Conservation (phyloP, 208 protist genomes). For the Trypanosoma platydactyli region DNA sequence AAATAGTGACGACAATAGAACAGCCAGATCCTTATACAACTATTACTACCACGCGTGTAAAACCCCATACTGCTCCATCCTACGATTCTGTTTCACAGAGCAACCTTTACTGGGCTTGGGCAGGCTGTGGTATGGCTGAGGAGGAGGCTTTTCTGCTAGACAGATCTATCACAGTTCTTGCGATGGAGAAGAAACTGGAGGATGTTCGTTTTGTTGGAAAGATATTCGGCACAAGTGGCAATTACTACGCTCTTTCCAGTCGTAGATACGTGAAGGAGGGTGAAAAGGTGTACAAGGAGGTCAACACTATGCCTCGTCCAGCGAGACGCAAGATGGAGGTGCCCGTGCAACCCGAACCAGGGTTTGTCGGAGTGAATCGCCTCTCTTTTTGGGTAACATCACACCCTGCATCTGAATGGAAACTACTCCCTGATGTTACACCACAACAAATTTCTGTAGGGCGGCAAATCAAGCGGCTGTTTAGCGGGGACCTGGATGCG, state of each 20-base stretch:
- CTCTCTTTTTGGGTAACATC: conserved; percentile 92
- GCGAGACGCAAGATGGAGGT: conserved; percentile 81
- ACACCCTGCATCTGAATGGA: conserved; percentile 72
- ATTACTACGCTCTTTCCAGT: conserved; percentile 88
- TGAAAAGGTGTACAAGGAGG: conserved; percentile 84
- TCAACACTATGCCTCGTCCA: conserved; percentile 88
- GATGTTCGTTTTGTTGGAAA: conserved; percentile 91
- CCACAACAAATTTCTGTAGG: conserved; percentile 92
- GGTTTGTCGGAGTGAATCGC: conserved; percentile 84
- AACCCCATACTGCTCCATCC: conserved; percentile 73
- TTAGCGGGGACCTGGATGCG: conserved; percentile 90
- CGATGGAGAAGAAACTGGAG: conserved; percentile 81
- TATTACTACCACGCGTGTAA: conserved; percentile 85
- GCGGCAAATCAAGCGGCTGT: conserved; percentile 82
- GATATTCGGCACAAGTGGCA: conserved; percentile 77
- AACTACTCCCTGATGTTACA: conserved; percentile 90
- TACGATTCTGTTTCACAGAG: conserved; percentile 72
- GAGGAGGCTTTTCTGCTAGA: conserved; percentile 89
- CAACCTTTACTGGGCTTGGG: conserved; percentile 75
- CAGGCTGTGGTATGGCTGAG: conserved; percentile 75
- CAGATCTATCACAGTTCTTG: conserved; percentile 87
- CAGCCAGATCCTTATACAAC: conserved; percentile 91
- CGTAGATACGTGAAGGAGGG: conserved; percentile 67
- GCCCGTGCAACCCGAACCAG: conserved; percentile 79
- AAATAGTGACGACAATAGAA: conserved; percentile 83